Evolutionary conservation across 2,329 filamentous ascomycete genomes (phyloP).

Genomic region (Ambrosiella xylebori): DNA sequence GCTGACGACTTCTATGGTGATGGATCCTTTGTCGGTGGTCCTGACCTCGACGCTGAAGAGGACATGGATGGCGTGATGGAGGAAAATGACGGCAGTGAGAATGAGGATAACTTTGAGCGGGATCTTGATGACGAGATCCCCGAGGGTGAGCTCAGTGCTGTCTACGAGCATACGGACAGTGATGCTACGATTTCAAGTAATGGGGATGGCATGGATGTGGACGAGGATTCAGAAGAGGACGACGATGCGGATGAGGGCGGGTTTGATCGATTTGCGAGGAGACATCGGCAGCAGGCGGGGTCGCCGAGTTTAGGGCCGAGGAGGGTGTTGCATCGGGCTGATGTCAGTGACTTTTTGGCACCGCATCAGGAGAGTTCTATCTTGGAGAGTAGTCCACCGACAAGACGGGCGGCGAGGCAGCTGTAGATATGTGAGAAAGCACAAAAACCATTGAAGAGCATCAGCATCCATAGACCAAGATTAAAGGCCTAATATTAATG

Average conservation of each 20-base stretch:
- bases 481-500: neutral
- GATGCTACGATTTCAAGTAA: conserved; percentile 44
- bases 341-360: conserved; percentile 34
- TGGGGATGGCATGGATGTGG: conserved; percentile 24
- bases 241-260: conserved; percentile 24
- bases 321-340: conserved; percentile 29
- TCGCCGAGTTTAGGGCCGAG: conserved; percentile 23
- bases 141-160: conserved; percentile 38
- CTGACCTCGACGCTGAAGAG: conserved; percentile 3
- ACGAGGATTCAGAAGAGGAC: conserved; percentile 49
- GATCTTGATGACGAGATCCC: conserved; percentile 57
- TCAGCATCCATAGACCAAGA: neutral
- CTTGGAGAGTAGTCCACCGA: conserved; percentile 33
- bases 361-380: conserved; percentile 41
- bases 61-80: conserved; percentile 37
- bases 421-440: neutral
- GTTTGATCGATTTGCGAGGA: conserved; percentile 8
- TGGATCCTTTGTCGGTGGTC: conserved; percentile 25
- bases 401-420: conserved; percentile 5
- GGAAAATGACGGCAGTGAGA: conserved; percentile 37
- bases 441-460: neutral
- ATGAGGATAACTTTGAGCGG: conserved; percentile 39
- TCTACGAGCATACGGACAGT: conserved; percentile 65
- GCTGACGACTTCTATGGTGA: conserved; percentile 30
- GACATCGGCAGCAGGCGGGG: conserved; percentile 19